Evolutionary conservation across 768 basidiomycete genomes (phyloP).

Genomic region (Crepidotus variabilis): DNA sequence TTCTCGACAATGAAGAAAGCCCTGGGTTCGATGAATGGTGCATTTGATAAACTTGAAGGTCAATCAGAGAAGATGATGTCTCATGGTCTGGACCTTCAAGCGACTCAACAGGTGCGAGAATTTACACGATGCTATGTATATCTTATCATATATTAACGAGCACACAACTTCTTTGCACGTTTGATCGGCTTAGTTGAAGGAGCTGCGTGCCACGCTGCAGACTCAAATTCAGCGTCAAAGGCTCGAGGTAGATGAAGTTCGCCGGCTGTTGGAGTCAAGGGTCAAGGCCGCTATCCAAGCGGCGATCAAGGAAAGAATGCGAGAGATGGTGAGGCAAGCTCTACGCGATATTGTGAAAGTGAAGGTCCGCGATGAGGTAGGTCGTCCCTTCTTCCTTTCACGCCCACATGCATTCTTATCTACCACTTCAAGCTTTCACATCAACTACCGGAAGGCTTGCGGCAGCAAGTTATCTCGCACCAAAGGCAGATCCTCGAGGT

Average conservation of each 20-base stretch:
- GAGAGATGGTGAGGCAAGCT: not conserved
- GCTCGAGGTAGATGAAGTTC: conserved; percentile 31
- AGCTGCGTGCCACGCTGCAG: conserved; percentile 32
- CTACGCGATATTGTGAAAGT: conserved; percentile 20
- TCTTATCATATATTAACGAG: conserved; percentile 13
- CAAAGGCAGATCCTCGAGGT: conserved; percentile 40
- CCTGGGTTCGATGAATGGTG: conserved; percentile 32
- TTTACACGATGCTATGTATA: not conserved
- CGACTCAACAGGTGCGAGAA: conserved; percentile 36
- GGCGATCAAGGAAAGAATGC: not conserved
- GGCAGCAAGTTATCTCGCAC: conserved; percentile 35
- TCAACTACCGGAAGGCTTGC: conserved; percentile 41
- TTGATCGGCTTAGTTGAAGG: conserved; percentile 31
- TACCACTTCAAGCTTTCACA: conserved; percentile 29
- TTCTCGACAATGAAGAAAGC: conserved; percentile 43
- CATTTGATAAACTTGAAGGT: conserved; percentile 42
- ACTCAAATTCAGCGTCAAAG: conserved; percentile 36
- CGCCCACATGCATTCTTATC: conserved; percentile 1
- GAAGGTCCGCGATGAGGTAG: conserved; percentile 41
- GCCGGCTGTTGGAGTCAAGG: conserved; percentile 28
- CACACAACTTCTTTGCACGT: not conserved
- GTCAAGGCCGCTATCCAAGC: conserved; percentile 37
- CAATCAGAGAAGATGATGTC: conserved; percentile 42
- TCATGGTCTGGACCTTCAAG: conserved; percentile 41
- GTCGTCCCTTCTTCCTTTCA: conserved; percentile 20